Base-by-base conservation (phyloP, 1,139 yeast species). In the Kodamaea sp. region DNA sequence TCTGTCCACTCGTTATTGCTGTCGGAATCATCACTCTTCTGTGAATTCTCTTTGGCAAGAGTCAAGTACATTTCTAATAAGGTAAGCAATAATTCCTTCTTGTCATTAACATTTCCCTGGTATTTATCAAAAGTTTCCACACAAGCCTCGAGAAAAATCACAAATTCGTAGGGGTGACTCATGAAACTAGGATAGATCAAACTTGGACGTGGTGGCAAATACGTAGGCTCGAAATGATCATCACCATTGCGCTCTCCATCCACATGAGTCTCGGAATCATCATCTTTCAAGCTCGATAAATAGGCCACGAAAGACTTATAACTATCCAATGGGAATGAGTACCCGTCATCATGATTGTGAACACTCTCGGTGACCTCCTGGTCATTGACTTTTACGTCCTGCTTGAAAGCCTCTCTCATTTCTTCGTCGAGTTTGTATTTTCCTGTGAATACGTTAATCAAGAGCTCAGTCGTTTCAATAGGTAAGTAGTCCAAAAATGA, bases 111-210 rank as follows among this genome's bases (percentile, higher is more conserved):
- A 39, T 79, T 75, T 0, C 94, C 95, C 41, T 84, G 92, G 51
- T 80, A 85, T 41, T 71, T 74, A 40, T 84, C 90, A 54, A 86
- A 86, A 7, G 86, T 74, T 47, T 83, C 88, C 12, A 89, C 64
- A 50, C 97, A 88, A 0, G 97, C 97, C 54, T 92, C 98, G 37
- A 92, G 61, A 47, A 94, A 90, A n/a, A 87, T 85, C 13, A 90
- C 95, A 70, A 92, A 90, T 51, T 90, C 94, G 51, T 82, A 77
- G 0, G 95, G 89, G 53, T 85, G 88, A 49, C 83, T 78, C 11
- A 86, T 78, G 56, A 92, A 94, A 2, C 95, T 80, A 1, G 95
- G 80, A 54, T 89, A 94, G 2, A 92, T 86, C 26, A 92, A 68
- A 34, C 90, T 75, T 3, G 98, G 97, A 36, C 81, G 75, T 2